Evolutionary conservation across 768 basidiomycete species (phyloP).

Genomic region (Multifurca ochricompacta): DNA sequence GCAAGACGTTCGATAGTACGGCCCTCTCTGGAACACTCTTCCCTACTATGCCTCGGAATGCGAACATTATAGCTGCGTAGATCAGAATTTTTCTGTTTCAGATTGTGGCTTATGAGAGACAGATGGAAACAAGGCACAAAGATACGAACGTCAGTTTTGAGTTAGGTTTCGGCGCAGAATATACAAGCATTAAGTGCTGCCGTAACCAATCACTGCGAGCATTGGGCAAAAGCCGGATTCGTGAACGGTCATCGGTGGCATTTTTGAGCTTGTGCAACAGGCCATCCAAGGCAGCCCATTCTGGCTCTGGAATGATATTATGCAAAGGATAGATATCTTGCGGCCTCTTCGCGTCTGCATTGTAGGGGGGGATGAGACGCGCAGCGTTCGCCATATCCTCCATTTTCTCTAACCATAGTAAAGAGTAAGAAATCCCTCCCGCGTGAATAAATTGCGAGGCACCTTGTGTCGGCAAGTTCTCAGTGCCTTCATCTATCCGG

Average conservation of each 20-base stretch:
- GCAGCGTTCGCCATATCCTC: constrained; percentile 53
- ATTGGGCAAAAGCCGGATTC: constrained; percentile 52
- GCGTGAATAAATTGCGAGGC: constrained; percentile 22
- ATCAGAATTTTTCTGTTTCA: constrained; percentile 57
- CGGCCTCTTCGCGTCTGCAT: constrained; percentile 56
- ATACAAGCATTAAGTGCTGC: constrained; percentile 43
- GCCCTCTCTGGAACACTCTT: constrained; percentile 39
- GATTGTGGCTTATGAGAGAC: background rate
- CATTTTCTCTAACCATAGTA: constrained; percentile 48
- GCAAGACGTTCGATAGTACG: constrained; percentile 49
- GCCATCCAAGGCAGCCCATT: constrained; percentile 59
- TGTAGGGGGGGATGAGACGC: constrained; percentile 71
- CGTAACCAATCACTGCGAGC: constrained; percentile 64
- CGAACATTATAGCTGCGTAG: constrained; percentile 78
- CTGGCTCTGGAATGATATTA: constrained; percentile 69
- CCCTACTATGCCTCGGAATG: constrained; percentile 45
- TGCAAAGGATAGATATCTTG: constrained; percentile 69
- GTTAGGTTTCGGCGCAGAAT: constrained; percentile 40
- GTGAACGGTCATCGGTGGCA: constrained; percentile 40
- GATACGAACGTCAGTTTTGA: constrained; percentile 52
- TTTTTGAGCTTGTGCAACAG: constrained; percentile 46
- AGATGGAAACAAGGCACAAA: background rate
- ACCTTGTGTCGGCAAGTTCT: constrained; percentile 65
- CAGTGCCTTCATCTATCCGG: constrained; percentile 68
- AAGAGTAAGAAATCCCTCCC: background rate